Evolutionary conservation across 176 grass and related monocot genomes (phyloP).

Genomic region (Melocanna baccifera): DNA sequence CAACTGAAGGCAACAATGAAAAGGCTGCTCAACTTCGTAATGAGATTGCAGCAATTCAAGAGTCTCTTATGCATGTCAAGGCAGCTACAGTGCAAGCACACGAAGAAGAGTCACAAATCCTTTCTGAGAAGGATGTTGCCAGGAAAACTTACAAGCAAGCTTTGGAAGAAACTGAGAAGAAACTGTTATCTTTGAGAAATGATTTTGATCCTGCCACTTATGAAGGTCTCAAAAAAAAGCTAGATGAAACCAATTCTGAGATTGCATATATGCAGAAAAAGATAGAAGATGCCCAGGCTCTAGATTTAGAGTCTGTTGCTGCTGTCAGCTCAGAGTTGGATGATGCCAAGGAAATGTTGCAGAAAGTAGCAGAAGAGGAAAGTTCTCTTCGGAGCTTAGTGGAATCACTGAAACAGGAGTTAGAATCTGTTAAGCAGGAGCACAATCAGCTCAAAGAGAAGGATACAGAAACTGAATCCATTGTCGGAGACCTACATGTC

Average conservation of each 20-base stretch:
- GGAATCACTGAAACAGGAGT: constrained; percentile 76
- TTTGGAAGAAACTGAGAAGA: constrained; percentile 78
- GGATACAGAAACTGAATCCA: constrained; percentile 75
- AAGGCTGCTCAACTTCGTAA: constrained; percentile 64
- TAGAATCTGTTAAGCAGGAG: constrained; percentile 70
- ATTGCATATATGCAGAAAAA: constrained; percentile 73
- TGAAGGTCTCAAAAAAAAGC: constrained; percentile 60
- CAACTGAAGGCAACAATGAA: constrained; percentile 62
- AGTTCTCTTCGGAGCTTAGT: constrained; percentile 56
- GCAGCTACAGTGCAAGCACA: constrained; percentile 74
- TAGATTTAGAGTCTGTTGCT: constrained; percentile 65
- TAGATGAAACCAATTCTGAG: constrained; percentile 61
- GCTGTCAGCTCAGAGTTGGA: constrained; percentile 70
- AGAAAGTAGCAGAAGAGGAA: constrained; percentile 74
- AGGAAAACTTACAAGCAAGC: constrained; percentile 63
- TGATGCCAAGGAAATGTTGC: constrained; percentile 82
- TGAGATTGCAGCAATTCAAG: constrained; percentile 64
- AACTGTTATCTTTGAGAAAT: constrained; percentile 60
- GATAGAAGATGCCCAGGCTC: constrained; percentile 64
- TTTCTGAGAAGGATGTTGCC: constrained; percentile 63
- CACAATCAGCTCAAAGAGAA: constrained; percentile 79
- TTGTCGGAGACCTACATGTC: constrained; percentile 66
- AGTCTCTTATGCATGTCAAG: constrained; percentile 76
- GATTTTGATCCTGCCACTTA: constrained; percentile 73
- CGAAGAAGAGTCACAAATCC: constrained; percentile 74